phyloP scores from a whole-genome alignment of 495 filamentous ascomycete species.

The Podospora pseudoanserina region DNA sequence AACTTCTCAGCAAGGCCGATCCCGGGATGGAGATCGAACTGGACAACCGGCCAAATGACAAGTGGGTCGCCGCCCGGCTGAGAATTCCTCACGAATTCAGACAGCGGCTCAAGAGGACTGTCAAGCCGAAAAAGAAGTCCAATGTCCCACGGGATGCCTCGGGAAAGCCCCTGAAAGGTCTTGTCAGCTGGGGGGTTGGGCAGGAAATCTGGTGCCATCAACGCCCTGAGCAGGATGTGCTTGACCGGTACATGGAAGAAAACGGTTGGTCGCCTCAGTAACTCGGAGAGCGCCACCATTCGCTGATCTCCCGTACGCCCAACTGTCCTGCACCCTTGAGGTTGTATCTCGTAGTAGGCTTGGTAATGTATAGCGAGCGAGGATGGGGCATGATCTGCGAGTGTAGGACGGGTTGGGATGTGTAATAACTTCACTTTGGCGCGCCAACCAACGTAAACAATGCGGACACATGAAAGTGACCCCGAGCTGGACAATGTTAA shows the following conservation, averaged over 20 bases:
- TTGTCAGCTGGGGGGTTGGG: constrained; percentile 35
- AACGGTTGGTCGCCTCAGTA: constrained; percentile 3
- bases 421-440: neutral
- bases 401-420: neutral
- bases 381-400: neutral
- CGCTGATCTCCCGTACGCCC: neutral
- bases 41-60: constrained; percentile 45
- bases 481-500: constrained; percentile 10
- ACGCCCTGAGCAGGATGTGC: constrained; percentile 33
- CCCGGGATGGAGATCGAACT: constrained; percentile 35
- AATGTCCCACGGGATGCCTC: constrained; percentile 22
- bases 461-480: neutral
- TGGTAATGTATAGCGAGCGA: neutral
- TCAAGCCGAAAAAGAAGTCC: constrained; percentile 23
- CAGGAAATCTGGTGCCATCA: constrained; percentile 52
- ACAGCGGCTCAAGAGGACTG: constrained; percentile 33
- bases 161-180: constrained; percentile 27
- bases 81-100: constrained; percentile 48
- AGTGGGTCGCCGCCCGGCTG: constrained; percentile 45
- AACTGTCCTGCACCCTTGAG: constrained; percentile 4
- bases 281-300: neutral
- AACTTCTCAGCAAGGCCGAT: constrained; percentile 34
- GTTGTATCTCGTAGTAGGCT: constrained; percentile 13
- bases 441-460: constrained; percentile 8
- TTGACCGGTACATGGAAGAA: constrained; percentile 25